phyloP scores from a whole-genome alignment of 352 stramenopile genomes.

The Phytophthora citrophthora region DNA sequence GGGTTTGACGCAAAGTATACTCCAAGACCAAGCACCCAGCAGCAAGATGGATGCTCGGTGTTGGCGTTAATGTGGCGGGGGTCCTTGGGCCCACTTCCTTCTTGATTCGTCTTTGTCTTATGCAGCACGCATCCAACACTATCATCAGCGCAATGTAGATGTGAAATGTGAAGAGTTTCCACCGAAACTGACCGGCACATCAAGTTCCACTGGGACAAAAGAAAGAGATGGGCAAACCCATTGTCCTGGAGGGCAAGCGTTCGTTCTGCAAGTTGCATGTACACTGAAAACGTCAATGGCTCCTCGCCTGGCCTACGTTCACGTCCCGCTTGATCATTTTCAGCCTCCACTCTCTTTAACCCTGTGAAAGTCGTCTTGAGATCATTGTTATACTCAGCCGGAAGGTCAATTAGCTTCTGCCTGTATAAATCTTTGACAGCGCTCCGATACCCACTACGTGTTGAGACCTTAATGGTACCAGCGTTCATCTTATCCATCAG shows the following conservation, averaged over 20 bases:
- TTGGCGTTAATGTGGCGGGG: too few species aligned
- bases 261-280: background rate
- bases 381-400: background rate
- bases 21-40: too few species aligned
- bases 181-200: too few species aligned
- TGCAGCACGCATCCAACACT: too few species aligned
- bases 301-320: background rate
- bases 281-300: background rate
- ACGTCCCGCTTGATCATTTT: background rate
- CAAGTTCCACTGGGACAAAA: too few species aligned
- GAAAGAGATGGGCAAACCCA: too few species aligned
- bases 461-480: background rate
- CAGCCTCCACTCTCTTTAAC: background rate
- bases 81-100: too few species aligned
- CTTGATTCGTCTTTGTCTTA: too few species aligned
- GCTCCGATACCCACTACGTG: background rate
- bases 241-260: background rate
- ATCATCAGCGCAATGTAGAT: too few species aligned
- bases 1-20: too few species aligned
- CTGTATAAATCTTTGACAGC: background rate
- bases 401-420: background rate
- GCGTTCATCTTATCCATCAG: background rate
- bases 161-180: too few species aligned
- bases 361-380: background rate
- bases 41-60: too few species aligned